These are phyloP conservation scores for Daldinia bambusicola DNA, from an alignment of 495 filamentous ascomycete species.

Conservation along the genomic window DNA sequence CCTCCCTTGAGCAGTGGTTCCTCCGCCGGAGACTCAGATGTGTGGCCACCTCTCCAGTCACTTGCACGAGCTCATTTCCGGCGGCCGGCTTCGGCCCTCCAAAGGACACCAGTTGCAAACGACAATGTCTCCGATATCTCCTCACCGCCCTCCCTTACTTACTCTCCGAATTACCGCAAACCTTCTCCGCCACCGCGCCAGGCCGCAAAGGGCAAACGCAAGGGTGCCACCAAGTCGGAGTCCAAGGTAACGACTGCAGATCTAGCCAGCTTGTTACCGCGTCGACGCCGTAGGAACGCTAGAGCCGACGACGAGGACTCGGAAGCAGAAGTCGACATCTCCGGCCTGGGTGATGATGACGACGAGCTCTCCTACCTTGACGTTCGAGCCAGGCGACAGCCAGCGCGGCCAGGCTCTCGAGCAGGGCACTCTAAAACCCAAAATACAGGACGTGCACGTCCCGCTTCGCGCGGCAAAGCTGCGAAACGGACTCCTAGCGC, in stretches of 20 bases:
- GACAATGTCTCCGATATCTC: conserved; percentile 56
- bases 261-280: conserved; percentile 55
- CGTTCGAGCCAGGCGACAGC: conserved; percentile 42
- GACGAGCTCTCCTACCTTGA: conserved; percentile 54
- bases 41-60: conserved; percentile 54
- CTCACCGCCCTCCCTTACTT: conserved; percentile 62
- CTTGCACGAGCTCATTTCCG: conserved; percentile 50
- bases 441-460: conserved; percentile 11
- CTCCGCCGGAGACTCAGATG: conserved; percentile 49
- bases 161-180: conserved; percentile 59
- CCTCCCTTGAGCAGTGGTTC: conserved; percentile 58
- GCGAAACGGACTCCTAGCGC: conserved; percentile 24
- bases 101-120: conserved; percentile 46
- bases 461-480: conserved; percentile 30
- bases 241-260: conserved; percentile 55
- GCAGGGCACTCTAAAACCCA: conserved; percentile 27
- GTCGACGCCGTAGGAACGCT: conserved; percentile 47
- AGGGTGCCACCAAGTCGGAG: conserved; percentile 35
- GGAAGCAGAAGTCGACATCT: conserved; percentile 47
- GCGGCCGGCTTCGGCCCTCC: conserved; percentile 37
- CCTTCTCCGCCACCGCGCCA: conserved; percentile 42
- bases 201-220: conserved; percentile 37
- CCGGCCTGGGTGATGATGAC: conserved; percentile 46
- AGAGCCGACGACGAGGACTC: conserved; percentile 36
- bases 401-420: conserved; percentile 29